Percentiles rank a stretch among this genome's conserved stretches.
phyloP scores from a whole-genome alignment of 768 basidiomycete genomes.

The Trichaptum fuscoviolaceum region DNA sequence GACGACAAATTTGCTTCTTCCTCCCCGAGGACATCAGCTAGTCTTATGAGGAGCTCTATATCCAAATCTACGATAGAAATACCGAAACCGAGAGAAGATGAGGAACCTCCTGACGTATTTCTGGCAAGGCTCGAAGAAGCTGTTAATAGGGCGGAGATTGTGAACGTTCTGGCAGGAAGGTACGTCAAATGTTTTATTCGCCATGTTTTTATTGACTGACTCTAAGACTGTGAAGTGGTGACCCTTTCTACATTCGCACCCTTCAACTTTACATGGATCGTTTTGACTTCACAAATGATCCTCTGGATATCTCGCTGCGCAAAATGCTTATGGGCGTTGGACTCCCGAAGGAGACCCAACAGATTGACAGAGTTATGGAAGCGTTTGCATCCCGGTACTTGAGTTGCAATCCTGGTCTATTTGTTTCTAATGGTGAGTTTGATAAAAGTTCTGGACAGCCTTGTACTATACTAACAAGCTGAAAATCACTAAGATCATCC shows the following conservation, averaged over 20 bases:
- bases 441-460: constrained; percentile 6
- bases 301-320: constrained; percentile 89
- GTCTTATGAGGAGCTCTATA: constrained; percentile 12
- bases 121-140: constrained; percentile 55
- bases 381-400: constrained; percentile 86
- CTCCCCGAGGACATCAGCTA: constrained; percentile 6
- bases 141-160: constrained; percentile 75
- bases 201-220: constrained; percentile 8
- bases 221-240: constrained; percentile 43
- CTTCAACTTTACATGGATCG: constrained; percentile 65
- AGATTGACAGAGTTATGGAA: constrained; percentile 97
- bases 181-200: constrained; percentile 26
- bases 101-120: constrained; percentile 70
- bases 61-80: constrained; percentile 39
- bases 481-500: constrained; percentile 64
- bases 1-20: constrained; percentile 11
- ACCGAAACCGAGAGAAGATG: constrained; percentile 45
- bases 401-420: constrained; percentile 77
- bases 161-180: constrained; percentile 78
- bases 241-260: constrained; percentile 63
- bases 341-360: constrained; percentile 93
- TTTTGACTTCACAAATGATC: constrained; percentile 75
- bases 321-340: constrained; percentile 87
- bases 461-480: background rate
- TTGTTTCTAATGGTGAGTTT: constrained; percentile 63